A percentile compares a stretch with the other conserved stretches of the same genome.
phyloP scores from a whole-genome alignment of 805 yeast genomes.

The Candida ulmi region DNA sequence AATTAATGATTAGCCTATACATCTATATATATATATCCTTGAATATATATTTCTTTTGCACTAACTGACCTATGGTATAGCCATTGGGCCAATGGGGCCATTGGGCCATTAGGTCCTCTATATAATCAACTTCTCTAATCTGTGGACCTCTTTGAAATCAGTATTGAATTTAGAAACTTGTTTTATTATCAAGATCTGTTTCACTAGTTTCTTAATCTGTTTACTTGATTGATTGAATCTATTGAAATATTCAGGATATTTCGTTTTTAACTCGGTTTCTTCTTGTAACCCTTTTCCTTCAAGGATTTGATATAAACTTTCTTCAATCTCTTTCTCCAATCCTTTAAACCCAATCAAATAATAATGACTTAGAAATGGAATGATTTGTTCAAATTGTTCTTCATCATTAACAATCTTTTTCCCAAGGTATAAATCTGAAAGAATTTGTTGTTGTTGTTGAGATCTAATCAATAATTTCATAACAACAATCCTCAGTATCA shows the following conservation, averaged over 20 bases:
- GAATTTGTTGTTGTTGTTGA: constrained; percentile 8
- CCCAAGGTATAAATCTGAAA: constrained; percentile 1
- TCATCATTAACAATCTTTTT: constrained; percentile 1
- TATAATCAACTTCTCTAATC: neutral
- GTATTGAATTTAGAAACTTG: neutral
- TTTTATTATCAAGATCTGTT: constrained; percentile 7
- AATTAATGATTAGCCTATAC: no score
- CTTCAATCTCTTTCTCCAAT: constrained; percentile 10
- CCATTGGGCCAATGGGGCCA: no score
- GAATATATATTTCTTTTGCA: no score
- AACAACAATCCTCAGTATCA: constrained; percentile 12
- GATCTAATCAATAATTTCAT: constrained; percentile 16
- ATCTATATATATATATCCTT: no score
- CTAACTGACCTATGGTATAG: no score
- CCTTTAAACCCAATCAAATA: neutral
- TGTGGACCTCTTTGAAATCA: neutral
- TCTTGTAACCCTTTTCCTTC: constrained; percentile 3
- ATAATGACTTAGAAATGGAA: constrained; percentile 10
- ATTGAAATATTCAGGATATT: constrained; percentile 17
- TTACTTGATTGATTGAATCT: constrained; percentile 11
- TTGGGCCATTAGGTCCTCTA: constrained; percentile 1
- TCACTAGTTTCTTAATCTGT: constrained; percentile 7
- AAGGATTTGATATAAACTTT: constrained; percentile 7
- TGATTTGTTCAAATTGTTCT: constrained; percentile 10
- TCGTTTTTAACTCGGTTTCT: constrained; percentile 8